Percentiles rank a stretch among this genome's conserved stretches.
These are phyloP conservation scores for Peltaster fructicola DNA, from an alignment of 2,329 filamentous ascomycete species.

Conservation along the genomic window DNA sequence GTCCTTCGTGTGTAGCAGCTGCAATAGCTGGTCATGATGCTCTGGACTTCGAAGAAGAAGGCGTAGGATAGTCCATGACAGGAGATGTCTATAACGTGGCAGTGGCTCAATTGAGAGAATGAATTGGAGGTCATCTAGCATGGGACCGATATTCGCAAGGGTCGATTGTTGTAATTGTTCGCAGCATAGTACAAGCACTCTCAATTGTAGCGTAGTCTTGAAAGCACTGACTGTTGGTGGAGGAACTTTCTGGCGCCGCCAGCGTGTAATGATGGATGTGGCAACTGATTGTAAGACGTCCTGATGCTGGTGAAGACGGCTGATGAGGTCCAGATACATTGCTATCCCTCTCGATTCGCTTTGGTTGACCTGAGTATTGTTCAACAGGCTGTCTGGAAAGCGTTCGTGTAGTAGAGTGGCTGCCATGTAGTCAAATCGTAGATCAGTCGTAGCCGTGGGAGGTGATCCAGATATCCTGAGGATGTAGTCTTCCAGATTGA, in stretches of 20 bases:
- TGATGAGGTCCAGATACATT: conserved; percentile 27
- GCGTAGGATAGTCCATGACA: conserved; percentile 31
- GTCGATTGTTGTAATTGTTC: conserved; percentile 16
- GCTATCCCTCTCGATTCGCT: too few species aligned
- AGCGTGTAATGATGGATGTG: conserved; percentile 19
- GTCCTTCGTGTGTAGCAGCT: conserved; percentile 21
- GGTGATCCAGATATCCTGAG: conserved; percentile 23
- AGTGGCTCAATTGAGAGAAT: conserved; percentile 28
- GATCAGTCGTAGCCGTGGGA: conserved; percentile 25
- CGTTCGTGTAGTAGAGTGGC: too few species aligned
- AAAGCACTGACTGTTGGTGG: conserved; percentile 28
- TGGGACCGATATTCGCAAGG: conserved; percentile 12
- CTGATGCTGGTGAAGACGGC: conserved; percentile 17
- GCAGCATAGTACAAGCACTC: conserved; percentile 26
- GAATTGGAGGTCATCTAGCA: conserved; percentile 22
- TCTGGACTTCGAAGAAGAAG: conserved; percentile 21
- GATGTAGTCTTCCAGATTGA: conserved; percentile 24
- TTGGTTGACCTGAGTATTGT: too few species aligned
- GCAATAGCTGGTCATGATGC: conserved; percentile 18
- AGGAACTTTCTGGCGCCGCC: conserved; percentile 25
- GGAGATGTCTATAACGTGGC: conserved; percentile 28
- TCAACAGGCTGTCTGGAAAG: too few species aligned
- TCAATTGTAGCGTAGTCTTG: conserved; percentile 32
- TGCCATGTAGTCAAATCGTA: too few species aligned
- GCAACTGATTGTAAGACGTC: conserved; percentile 12